Evolutionary conservation across 495 filamentous ascomycete species (phyloP), one percentile per base, ranked within the genome.

Genomic region (Annulohypoxylon nitens): DNA sequence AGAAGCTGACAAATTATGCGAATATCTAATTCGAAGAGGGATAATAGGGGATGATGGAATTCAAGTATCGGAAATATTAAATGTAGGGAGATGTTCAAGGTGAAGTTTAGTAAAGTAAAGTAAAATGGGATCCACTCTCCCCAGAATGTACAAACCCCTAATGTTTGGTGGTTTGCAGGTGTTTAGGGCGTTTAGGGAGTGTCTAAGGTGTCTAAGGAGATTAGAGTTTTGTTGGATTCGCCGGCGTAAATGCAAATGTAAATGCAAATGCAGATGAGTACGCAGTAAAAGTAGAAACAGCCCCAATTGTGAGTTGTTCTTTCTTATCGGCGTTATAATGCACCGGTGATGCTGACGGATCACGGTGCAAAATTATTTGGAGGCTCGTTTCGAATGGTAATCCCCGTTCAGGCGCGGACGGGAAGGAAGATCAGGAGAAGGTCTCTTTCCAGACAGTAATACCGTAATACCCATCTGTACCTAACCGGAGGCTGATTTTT

Each of bases 401-500:
- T 66, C 54, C 33, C 54, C 41, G 50, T 63, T 71, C 26, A 39
- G 54, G 57, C 63, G 51, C 57, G n/a, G 34, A 53, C 50, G 43
- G 59, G 54, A 64, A 65, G 61, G 36, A 65, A 55, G 47, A 61
- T 69, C 55, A 47, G 26, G 71, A 51, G 41, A 64, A 41, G 23
- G 50, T 25, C 43, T 33, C 47, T 65, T 68, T 73, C 53, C 25
- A 48, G 47, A 69, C 64, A 30, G 30, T 63, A 62, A 14, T 37
- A 58, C 58, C 16, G 41, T 69, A 62, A 20, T 39, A 58, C 63
- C 53, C 48, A 57, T 64, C 53, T 73, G 70, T 73, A 74, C 65
- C 62, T 74, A 70, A 70, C 67, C 67, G 67, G 72, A 75, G 72
- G 72, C 72, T 75, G 67, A 75, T 67, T 60, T 75, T 75, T 75